Evolutionary conservation across 106 monocot species (phyloP).

Genomic region (Apostasia shenzhenica): DNA sequence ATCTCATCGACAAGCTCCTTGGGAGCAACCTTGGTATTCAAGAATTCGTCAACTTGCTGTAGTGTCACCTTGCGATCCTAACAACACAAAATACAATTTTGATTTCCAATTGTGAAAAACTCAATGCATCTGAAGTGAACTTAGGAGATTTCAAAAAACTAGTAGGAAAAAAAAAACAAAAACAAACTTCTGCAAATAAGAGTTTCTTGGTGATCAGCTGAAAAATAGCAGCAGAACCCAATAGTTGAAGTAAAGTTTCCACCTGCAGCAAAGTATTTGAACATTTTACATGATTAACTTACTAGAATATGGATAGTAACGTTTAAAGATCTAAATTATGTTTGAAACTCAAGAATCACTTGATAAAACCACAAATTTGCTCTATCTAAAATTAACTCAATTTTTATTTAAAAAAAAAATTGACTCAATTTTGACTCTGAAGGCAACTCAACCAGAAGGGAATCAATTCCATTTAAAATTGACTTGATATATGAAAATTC

Average conservation of each 20-base stretch:
- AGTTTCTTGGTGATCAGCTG: slow-evolving; percentile 74
- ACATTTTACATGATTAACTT: background rate
- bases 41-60: slow-evolving; percentile 72
- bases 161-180: background rate
- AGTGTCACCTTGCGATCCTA: slow-evolving; percentile 85
- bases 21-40: slow-evolving; percentile 89
- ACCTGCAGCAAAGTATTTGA: slow-evolving; percentile 41
- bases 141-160: too few species aligned
- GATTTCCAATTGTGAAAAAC: background rate
- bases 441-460: too few species aligned
- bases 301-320: background rate
- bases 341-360: too few species aligned
- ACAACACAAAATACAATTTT: slow-evolving; percentile 1
- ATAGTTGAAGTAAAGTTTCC: slow-evolving; percentile 83
- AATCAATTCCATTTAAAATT: too few species aligned
- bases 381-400: too few species aligned
- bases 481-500: too few species aligned
- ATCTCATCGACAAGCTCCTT: slow-evolving; percentile 88
- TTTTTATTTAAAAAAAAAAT: too few species aligned
- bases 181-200: slow-evolving; percentile 77
- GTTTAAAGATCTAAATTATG: background rate
- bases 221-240: slow-evolving; percentile 85
- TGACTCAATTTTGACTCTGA: too few species aligned
- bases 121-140: background rate
- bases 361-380: too few species aligned